Evolutionary conservation across 1,139 yeast genomes (phyloP), one percentile per base, ranked within the genome.

Genomic region (Ogataea hybrid): DNA sequence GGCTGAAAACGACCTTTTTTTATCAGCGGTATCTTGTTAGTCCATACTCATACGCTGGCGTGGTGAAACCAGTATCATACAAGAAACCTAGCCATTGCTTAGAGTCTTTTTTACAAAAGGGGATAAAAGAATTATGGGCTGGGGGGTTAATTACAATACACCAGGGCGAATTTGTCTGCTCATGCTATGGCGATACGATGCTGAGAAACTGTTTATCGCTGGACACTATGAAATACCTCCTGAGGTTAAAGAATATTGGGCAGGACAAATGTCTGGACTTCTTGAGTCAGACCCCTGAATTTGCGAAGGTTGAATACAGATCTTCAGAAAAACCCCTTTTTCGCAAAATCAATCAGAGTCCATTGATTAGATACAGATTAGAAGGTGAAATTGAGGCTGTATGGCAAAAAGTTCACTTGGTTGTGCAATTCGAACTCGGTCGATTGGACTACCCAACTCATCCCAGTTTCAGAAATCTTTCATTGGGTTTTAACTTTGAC

Each of bases 1-100:
- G 84, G 84, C 50, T 78, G 25, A 64, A 67, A 28, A 68, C 70
- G 8, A 77, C 84, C 0, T 79, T 73, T 52, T 69, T 78, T 36
- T 76, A 73, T 52, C 68, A 74, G 5, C 59, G 83, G 28, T 69
- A 22, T 16, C 14, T 18, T 3, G n/a, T 23, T 3, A 16, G 22
- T 29, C 41, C 43, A 4, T 22, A 17, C 27, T 20, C 15, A 7
- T 40, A 40, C n/a, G 17, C 40, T 5, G n/a, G 10, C 8, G 17
- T 31, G n/a, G 32, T 32, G 12, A 37, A 37, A 8, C 5, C 25
- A 2, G 33, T 17, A 10, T 17, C 25, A 14, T 31, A 32, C 27
- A 17, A n/a, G 3, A 17, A 35, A 4, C 9, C 35, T 5, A 32
- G 16, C 9, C 34, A 35, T 9, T 12, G 12, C 8, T 14, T 40